A percentile compares a stretch with the other conserved stretches of the same genome.
These are phyloP conservation scores for Arctostaphylos glauca DNA, from an alignment of 148 eudicot genomes.

Conservation along the genomic window DNA sequence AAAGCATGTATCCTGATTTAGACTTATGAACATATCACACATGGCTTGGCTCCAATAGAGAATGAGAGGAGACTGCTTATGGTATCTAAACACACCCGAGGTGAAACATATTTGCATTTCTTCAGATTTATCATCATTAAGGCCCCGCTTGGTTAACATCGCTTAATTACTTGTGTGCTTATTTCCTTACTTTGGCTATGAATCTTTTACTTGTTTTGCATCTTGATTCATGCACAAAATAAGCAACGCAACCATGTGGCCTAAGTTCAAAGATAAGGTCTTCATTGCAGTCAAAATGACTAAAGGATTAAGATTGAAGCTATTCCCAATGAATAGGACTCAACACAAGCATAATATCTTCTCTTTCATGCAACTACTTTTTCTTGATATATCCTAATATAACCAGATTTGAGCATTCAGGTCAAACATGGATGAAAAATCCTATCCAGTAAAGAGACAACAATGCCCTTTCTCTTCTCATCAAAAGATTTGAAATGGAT, in stretches of 20 bases:
- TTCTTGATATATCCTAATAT: background rate
- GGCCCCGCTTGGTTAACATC: no score
- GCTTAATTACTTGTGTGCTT: no score
- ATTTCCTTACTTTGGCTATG: no score
- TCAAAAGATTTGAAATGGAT: background rate
- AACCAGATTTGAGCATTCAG: background rate
- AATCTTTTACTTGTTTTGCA: no score
- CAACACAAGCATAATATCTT: background rate
- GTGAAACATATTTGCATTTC: no score
- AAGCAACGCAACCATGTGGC: no score
- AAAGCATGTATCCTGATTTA: background rate
- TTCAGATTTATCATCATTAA: no score
- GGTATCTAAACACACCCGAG: background rate
- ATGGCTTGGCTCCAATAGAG: background rate
- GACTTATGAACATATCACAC: background rate
- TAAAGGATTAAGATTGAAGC: no score
- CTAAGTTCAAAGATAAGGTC: background rate
- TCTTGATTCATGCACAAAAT: no score
- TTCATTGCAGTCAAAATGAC: background rate
- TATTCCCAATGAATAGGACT: background rate
- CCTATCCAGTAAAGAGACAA: background rate
- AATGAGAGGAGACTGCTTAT: no score
- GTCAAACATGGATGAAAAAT: background rate
- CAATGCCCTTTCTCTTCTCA: background rate
- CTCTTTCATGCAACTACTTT: background rate